A percentile compares a stretch with the other conserved stretches of the same genome.
Conservation (phyloP, 176 grass and related monocot species). For the Leersia perrieri region DNA sequence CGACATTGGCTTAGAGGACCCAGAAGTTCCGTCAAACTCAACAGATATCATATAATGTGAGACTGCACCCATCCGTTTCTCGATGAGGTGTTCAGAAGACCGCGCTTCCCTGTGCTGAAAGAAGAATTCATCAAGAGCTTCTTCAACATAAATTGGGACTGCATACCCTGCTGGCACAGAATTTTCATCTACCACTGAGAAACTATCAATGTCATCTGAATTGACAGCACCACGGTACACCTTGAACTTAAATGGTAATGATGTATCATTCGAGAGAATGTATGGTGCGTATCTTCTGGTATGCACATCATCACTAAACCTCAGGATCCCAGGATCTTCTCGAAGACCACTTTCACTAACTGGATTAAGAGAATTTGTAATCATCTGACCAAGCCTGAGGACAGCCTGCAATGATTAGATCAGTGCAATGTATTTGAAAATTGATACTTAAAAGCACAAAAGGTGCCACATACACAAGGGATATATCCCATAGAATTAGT, state of each 20-base stretch:
- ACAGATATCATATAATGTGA: constrained; percentile 95
- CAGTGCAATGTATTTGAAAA: constrained; percentile 22
- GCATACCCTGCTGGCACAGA: constrained; percentile 69
- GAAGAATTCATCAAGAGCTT: constrained; percentile 84
- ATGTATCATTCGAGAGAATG: constrained; percentile 88
- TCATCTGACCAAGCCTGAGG: constrained; percentile 76
- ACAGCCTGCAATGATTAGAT: constrained; percentile 62
- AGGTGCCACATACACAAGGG: neutral
- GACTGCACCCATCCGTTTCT: constrained; percentile 74
- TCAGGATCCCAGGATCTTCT: constrained; percentile 51
- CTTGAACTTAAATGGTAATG: constrained; percentile 77
- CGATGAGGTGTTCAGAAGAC: constrained; percentile 80
- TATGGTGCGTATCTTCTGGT: constrained; percentile 94
- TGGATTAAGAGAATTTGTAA: constrained; percentile 75
- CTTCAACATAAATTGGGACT: constrained; percentile 88
- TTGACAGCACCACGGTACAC: constrained; percentile 77
- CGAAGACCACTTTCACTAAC: constrained; percentile 47
- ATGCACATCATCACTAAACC: constrained; percentile 66
- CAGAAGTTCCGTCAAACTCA: constrained; percentile 85
- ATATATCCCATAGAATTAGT: neutral
- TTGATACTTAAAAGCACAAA: constrained; percentile 9
- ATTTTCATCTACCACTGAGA: constrained; percentile 68
- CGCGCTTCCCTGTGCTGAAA: constrained; percentile 57
- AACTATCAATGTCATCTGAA: constrained; percentile 67
- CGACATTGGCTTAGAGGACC: constrained; percentile 77